These are phyloP conservation scores for Apophysomyces variabilis DNA, from an alignment of 371 early-diverging fungal genomes.

Conservation along the genomic window DNA sequence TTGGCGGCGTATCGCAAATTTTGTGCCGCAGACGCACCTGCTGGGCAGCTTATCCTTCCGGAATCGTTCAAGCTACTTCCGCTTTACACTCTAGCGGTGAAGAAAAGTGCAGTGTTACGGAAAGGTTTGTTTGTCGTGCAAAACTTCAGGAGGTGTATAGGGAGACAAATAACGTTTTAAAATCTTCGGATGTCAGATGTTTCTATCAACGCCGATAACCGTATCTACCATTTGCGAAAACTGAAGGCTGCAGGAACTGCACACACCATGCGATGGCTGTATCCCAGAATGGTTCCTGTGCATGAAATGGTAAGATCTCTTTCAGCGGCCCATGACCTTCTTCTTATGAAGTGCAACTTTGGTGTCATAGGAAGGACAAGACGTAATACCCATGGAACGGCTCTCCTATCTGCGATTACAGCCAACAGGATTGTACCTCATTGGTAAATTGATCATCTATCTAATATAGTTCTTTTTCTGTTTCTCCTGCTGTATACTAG, in stretches of 20 bases:
- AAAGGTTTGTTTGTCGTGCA: constrained; percentile 44
- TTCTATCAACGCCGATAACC: constrained; percentile 69
- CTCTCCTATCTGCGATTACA: constrained; percentile 79
- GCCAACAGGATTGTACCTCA: constrained; percentile 72
- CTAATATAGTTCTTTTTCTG: not conserved
- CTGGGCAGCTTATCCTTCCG: constrained; percentile 96
- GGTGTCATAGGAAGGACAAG: constrained; percentile 1
- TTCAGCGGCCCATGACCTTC: too few species aligned
- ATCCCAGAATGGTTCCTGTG: constrained; percentile 77
- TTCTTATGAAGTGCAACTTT: not conserved
- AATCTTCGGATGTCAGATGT: constrained; percentile 29
- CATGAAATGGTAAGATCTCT: constrained; percentile 19
- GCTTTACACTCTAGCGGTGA: constrained; percentile 68
- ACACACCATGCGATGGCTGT: constrained; percentile 74
- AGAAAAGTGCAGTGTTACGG: constrained; percentile 80
- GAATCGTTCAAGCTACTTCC: constrained; percentile 96
- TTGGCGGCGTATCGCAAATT: constrained; percentile 91
- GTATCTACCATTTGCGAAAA: constrained; percentile 78
- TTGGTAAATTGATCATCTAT: constrained; percentile 26
- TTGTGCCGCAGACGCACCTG: constrained; percentile 86
- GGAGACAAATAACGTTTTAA: constrained; percentile 13
- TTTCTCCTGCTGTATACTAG: too few species aligned
- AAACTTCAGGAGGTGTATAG: not conserved
- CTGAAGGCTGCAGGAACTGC: constrained; percentile 74
- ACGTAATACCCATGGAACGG: constrained; percentile 57